These are phyloP conservation scores for Diutina ranongensis DNA, from an alignment of 1,139 yeast genomes.

Conservation along the genomic window DNA sequence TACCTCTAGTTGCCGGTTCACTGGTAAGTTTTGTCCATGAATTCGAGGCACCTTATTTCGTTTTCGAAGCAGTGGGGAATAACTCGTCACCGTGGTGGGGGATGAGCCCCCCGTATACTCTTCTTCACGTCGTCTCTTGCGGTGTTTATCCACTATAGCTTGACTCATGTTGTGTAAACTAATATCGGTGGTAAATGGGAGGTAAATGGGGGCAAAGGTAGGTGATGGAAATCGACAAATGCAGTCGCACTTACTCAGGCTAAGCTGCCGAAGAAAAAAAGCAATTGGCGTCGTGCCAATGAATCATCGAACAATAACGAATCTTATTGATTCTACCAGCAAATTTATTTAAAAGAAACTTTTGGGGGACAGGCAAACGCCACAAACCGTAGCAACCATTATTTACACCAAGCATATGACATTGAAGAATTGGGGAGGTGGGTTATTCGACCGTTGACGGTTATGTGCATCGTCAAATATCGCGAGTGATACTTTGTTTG, in stretches of 20 bases:
- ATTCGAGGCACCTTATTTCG: slow-evolving; percentile 19
- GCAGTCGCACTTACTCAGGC: not conserved
- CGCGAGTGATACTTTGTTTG: too few species aligned
- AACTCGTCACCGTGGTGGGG: not conserved
- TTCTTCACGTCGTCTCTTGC: slow-evolving; percentile 2
- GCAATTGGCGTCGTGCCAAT: too few species aligned
- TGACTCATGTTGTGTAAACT: not conserved
- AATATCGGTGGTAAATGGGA: not conserved
- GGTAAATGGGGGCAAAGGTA: not conserved
- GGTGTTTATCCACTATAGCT: not conserved
- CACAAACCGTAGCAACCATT: too few species aligned
- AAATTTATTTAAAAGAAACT: too few species aligned
- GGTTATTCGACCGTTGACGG: too few species aligned
- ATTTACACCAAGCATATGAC: too few species aligned
- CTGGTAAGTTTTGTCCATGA: slow-evolving; percentile 42
- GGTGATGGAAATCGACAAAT: not conserved
- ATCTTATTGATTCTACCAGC: too few species aligned
- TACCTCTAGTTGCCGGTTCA: slow-evolving; percentile 54
- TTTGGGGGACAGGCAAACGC: too few species aligned
- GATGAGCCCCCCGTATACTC: not conserved
- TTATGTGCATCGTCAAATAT: too few species aligned
- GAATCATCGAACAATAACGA: too few species aligned
- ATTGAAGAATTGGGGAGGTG: too few species aligned
- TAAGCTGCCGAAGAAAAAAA: not conserved
- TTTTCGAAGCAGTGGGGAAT: not conserved